Percentiles rank a stretch among this genome's conserved stretches.
phyloP scores from a whole-genome alignment of 306 rosid genomes.

The Arachis hypogaea region DNA sequence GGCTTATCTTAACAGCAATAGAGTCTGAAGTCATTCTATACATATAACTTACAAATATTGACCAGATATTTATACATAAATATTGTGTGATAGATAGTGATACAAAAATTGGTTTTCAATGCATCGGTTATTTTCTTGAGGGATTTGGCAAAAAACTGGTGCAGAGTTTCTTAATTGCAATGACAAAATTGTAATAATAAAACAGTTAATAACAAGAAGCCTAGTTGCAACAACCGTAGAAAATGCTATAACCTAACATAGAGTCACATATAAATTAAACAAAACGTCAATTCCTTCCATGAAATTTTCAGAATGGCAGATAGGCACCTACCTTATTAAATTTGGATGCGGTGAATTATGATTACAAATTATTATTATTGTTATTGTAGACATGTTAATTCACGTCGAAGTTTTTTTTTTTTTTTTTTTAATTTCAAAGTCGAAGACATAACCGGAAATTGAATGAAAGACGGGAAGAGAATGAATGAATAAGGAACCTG shows the following conservation, averaged over 20 bases:
- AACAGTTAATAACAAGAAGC: neutral
- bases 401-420: neutral
- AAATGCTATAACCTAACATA: neutral
- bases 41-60: slow-evolving; percentile 18
- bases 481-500: slow-evolving; percentile 46
- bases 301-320: slow-evolving; percentile 5
- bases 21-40: neutral
- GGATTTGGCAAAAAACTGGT: neutral
- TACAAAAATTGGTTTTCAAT: slow-evolving; percentile 6
- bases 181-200: no score
- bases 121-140: neutral
- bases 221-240: neutral
- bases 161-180: neutral
- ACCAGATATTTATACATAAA: neutral
- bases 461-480: neutral
- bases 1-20: neutral
- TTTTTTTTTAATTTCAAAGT: neutral
- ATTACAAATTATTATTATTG: neutral
- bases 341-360: neutral
- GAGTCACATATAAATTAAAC: neutral
- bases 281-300: neutral
- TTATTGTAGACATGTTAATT: neutral
- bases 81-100: neutral
- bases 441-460: neutral
- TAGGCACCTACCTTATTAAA: neutral